These are phyloP conservation scores for Setaria viridis DNA, from an alignment of 202 grass and related monocot species.

Conservation along the genomic window DNA sequence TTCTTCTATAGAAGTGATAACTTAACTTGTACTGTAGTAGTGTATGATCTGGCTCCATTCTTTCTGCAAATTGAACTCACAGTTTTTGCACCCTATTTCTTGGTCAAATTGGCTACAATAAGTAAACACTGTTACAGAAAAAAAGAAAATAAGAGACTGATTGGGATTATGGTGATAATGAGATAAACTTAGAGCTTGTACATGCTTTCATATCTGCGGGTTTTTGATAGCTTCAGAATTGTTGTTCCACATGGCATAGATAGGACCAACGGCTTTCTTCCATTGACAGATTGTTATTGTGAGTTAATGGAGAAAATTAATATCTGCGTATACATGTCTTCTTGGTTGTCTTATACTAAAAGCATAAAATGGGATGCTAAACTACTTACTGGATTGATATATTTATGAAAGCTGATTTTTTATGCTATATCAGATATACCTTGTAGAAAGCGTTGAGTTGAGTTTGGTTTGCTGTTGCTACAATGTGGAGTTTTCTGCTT, in stretches of 20 bases:
- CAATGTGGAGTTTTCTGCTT: neutral
- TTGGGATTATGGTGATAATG: constrained; percentile 7
- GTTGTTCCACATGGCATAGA: constrained; percentile 3
- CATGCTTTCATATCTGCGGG: constrained; percentile 16
- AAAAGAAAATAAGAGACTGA: neutral
- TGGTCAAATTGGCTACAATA: constrained; percentile 3
- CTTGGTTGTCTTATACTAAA: neutral
- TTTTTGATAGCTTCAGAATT: constrained; percentile 22
- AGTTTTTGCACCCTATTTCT: neutral
- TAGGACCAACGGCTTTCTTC: constrained; percentile 2
- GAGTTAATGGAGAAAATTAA: constrained; percentile 3
- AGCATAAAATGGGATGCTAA: constrained; percentile 22
- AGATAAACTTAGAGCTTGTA: constrained; percentile 3
- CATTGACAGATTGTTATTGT: constrained; percentile 19
- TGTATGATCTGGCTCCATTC: constrained; percentile 8
- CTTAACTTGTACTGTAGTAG: neutral
- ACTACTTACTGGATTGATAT: neutral
- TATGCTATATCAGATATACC: neutral
- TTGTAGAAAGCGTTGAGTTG: neutral
- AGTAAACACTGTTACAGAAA: constrained; percentile 32
- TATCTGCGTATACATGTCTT: neutral
- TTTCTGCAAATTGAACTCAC: constrained; percentile 27
- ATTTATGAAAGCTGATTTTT: neutral
- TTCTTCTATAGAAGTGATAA: neutral
- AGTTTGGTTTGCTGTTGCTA: constrained; percentile 4